phyloP scores from a whole-genome alignment of 805 yeast species.

The Schwanniomyces pseudopolymorphus region DNA sequence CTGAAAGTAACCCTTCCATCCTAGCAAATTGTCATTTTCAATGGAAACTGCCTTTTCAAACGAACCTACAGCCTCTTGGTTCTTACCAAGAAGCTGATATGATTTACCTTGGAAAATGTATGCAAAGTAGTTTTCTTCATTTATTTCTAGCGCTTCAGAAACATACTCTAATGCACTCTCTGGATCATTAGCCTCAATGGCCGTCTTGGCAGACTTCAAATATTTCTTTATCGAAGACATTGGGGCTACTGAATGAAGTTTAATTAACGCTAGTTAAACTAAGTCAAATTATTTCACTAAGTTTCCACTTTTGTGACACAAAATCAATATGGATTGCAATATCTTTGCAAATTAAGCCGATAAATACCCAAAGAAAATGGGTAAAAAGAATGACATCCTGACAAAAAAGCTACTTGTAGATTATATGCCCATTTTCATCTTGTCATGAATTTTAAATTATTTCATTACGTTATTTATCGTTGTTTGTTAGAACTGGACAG shows the following conservation, averaged over 20 bases:
- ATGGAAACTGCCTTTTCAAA: constrained; percentile 52
- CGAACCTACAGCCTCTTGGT: constrained; percentile 37
- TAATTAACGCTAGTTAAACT: background rate
- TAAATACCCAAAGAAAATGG: background rate
- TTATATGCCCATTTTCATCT: too few species aligned
- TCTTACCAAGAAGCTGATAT: constrained; percentile 43
- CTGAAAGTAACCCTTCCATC: constrained; percentile 80
- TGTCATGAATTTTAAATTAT: too few species aligned
- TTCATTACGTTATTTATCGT: too few species aligned
- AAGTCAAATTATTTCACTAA: background rate
- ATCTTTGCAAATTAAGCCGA: background rate
- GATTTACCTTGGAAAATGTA: constrained; percentile 73
- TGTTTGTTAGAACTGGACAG: too few species aligned
- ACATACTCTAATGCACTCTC: constrained; percentile 60
- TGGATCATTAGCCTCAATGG: constrained; percentile 56
- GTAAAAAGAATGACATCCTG: too few species aligned
- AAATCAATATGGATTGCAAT: background rate
- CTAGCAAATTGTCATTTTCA: constrained; percentile 53
- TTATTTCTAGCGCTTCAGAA: constrained; percentile 54
- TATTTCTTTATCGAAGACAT: constrained; percentile 21
- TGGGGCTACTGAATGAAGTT: background rate
- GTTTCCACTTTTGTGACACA: background rate
- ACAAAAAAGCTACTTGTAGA: too few species aligned
- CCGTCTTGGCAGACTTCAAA: constrained; percentile 42
- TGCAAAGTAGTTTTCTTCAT: constrained; percentile 62